These are phyloP conservation scores for Malassezia furfur DNA, from an alignment of 1,284 basidiomycete genomes.

Conservation along the genomic window DNA sequence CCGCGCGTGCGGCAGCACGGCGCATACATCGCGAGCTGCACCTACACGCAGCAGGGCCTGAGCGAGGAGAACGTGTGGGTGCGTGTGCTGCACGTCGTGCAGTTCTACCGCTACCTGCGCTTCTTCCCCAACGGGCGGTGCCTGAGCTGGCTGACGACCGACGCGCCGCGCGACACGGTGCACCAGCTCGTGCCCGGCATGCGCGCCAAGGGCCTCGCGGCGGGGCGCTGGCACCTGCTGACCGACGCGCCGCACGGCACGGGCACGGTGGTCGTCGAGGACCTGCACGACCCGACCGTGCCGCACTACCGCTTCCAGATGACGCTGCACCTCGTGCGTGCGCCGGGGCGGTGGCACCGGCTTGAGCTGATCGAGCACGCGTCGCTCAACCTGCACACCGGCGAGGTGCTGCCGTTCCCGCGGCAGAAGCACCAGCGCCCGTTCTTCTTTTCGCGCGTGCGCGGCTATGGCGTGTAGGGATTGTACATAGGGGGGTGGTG, in stretches of 20 bases:
- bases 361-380: slow-evolving; percentile 67
- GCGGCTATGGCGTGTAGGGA: slow-evolving; percentile 36
- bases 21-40: slow-evolving; percentile 42
- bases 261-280: slow-evolving; percentile 34
- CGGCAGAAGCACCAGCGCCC: slow-evolving; percentile 69
- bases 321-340: slow-evolving; percentile 66
- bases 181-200: slow-evolving; percentile 65
- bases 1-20: slow-evolving; percentile 43
- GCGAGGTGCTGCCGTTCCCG: slow-evolving; percentile 62
- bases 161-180: slow-evolving; percentile 67
- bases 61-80: slow-evolving; percentile 42
- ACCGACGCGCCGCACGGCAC: slow-evolving; percentile 3
- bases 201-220: slow-evolving; percentile 60
- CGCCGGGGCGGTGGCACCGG: slow-evolving; percentile 65
- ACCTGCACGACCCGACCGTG: slow-evolving; percentile 35
- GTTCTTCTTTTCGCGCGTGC: slow-evolving; percentile 76
- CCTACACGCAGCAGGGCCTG: slow-evolving; percentile 39
- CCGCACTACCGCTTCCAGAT: slow-evolving; percentile 74
- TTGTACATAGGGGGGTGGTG: slow-evolving; percentile 2
- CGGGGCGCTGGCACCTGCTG: slow-evolving; percentile 51
- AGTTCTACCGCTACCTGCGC: slow-evolving; percentile 69
- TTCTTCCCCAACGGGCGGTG: slow-evolving; percentile 81
- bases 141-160: slow-evolving; percentile 74
- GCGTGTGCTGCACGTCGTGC: slow-evolving; percentile 41
- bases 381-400: slow-evolving; percentile 57